These are phyloP conservation scores for Lepiota brunneoincarnata DNA, from an alignment of 768 basidiomycete genomes.

Conservation along the genomic window DNA sequence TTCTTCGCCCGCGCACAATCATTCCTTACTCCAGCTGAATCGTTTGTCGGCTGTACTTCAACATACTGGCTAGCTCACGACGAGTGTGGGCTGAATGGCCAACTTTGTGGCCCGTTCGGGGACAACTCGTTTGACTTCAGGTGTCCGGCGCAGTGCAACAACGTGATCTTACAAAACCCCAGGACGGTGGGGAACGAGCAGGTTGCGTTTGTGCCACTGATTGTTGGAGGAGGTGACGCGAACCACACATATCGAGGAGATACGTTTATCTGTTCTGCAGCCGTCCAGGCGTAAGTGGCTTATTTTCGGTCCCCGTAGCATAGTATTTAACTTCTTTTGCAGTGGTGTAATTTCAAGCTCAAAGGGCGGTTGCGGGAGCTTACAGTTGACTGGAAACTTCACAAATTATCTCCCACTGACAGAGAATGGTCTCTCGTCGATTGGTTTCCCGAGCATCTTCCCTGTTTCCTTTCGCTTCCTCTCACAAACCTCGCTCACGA, in stretches of 20 bases:
- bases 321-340: constrained; percentile 7
- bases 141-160: constrained; percentile 72
- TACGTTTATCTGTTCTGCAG: constrained; percentile 82
- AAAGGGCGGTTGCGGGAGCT: constrained; percentile 74
- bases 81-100: constrained; percentile 73
- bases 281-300: constrained; percentile 67
- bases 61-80: constrained; percentile 70
- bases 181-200: constrained; percentile 68
- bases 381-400: constrained; percentile 71
- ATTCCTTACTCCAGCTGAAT: constrained; percentile 62
- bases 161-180: constrained; percentile 67
- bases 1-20: constrained; percentile 74
- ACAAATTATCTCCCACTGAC: constrained; percentile 60
- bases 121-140: constrained; percentile 66
- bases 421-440: constrained; percentile 62
- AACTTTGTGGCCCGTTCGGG: constrained; percentile 60
- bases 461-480: constrained; percentile 67
- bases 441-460: constrained; percentile 74
- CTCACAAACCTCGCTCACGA: constrained; percentile 42
- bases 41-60: constrained; percentile 66
- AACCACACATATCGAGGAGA: constrained; percentile 78
- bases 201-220: constrained; percentile 65
- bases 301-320: constrained; percentile 11
- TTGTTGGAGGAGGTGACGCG: constrained; percentile 83
- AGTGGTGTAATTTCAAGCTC: constrained; percentile 65